Evolutionary conservation across 129 eudicot genomes (phyloP).

Genomic region (Chrysanthemum makinoi): DNA sequence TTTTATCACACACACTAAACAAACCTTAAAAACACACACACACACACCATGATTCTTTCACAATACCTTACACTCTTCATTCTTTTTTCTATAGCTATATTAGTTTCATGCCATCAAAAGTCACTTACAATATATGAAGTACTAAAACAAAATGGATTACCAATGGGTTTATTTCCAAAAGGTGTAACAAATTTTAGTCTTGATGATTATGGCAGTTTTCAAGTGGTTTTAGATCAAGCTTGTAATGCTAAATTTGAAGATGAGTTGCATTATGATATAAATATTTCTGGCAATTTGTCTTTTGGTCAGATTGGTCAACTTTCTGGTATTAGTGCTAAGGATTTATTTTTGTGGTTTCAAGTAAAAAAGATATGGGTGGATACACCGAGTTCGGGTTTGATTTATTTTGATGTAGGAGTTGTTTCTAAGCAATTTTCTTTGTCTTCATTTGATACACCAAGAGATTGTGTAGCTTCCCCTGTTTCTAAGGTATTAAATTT

Average conservation of each 20-base stretch:
- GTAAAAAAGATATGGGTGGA: constrained; percentile 81
- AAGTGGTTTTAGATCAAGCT: constrained; percentile 61
- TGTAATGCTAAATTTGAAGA: constrained; percentile 83
- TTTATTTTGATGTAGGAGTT: constrained; percentile 85
- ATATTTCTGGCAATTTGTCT: constrained; percentile 55
- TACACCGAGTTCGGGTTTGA: constrained; percentile 78
- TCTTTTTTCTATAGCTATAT: constrained; percentile 11
- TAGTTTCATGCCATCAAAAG: constrained; percentile 13
- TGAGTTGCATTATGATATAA: constrained; percentile 73
- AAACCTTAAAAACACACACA: neutral
- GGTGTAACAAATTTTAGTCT: constrained; percentile 64
- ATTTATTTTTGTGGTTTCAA: constrained; percentile 81
- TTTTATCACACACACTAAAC: constrained; percentile 2
- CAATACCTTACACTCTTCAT: constrained; percentile 18
- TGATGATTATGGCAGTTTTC: constrained; percentile 56
- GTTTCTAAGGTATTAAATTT: constrained; percentile 39
- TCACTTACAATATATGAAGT: constrained; percentile 56
- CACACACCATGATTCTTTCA: constrained; percentile 19
- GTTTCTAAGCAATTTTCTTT: constrained; percentile 81
- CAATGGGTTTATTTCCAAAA: constrained; percentile 77
- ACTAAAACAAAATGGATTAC: constrained; percentile 53
- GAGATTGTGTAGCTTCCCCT: constrained; percentile 66
- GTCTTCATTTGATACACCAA: constrained; percentile 69
- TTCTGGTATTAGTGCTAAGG: constrained; percentile 78
- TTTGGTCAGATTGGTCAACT: constrained; percentile 61